Evolutionary conservation across 2,329 filamentous ascomycete species (phyloP).

Genomic region (Dichotomopilus funicola): DNA sequence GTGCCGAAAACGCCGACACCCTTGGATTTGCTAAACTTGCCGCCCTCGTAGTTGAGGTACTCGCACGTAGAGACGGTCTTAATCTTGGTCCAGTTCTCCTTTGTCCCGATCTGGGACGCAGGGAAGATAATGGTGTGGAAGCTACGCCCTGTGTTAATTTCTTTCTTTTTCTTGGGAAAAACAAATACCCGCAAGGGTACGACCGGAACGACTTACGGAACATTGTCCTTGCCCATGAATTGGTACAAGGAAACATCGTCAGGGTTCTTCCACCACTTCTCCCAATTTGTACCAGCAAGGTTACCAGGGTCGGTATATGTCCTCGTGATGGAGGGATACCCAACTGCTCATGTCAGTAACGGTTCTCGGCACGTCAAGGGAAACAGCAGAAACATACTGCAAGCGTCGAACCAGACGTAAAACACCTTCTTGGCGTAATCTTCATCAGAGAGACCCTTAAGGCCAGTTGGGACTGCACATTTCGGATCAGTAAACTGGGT

Average conservation of each 20-base stretch:
- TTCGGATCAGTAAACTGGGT: neutral
- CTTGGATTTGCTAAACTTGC: slow-evolving; percentile 89
- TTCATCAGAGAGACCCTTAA: slow-evolving; percentile 45
- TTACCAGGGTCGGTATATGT: slow-evolving; percentile 63
- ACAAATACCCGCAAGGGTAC: neutral
- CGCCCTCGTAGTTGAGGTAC: slow-evolving; percentile 80
- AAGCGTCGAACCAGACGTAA: slow-evolving; percentile 71
- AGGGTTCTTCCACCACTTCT: slow-evolving; percentile 90
- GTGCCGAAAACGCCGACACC: slow-evolving; percentile 88
- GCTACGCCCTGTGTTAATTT: slow-evolving; percentile 34
- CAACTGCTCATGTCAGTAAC: slow-evolving; percentile 38
- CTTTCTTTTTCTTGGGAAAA: slow-evolving; percentile 28
- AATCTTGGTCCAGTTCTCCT: slow-evolving; percentile 82
- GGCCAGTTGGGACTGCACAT: slow-evolving; percentile 37
- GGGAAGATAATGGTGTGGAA: slow-evolving; percentile 94
- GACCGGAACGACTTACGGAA: slow-evolving; percentile 26
- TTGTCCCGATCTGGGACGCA: slow-evolving; percentile 74
- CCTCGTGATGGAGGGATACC: slow-evolving; percentile 91
- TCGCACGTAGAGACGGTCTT: slow-evolving; percentile 86
- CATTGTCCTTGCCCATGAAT: slow-evolving; percentile 93
- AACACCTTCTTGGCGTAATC: slow-evolving; percentile 63
- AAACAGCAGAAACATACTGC: slow-evolving; percentile 34
- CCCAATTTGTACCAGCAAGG: slow-evolving; percentile 60
- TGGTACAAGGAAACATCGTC: slow-evolving; percentile 85
- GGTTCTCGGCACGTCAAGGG: neutral